phyloP scores from a whole-genome alignment of 345 rosid species.

The Eucalyptus pauciflora region DNA sequence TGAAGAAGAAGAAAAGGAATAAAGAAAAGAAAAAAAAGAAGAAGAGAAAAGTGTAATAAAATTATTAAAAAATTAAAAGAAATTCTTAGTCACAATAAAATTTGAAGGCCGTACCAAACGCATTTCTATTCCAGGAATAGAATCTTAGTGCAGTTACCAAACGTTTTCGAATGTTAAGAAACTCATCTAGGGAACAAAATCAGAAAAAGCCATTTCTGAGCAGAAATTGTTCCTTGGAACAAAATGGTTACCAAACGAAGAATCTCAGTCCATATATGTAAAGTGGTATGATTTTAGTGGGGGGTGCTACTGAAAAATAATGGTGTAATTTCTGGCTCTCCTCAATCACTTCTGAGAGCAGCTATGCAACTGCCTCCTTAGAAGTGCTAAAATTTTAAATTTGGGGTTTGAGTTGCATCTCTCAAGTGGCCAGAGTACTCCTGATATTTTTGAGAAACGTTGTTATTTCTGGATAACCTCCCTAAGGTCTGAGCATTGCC shows the following conservation, averaged over 20 bases:
- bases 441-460: background rate
- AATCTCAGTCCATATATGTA: background rate
- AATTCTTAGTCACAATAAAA: too few relatives aligned
- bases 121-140: too few relatives aligned
- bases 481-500: background rate
- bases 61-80: too few relatives aligned
- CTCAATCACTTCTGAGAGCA: background rate
- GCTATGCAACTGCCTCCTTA: background rate
- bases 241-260: background rate
- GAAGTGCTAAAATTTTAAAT: background rate
- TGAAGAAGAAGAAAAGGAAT: too few relatives aligned
- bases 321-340: background rate
- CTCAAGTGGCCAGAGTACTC: background rate
- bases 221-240: too few relatives aligned
- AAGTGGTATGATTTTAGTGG: background rate
- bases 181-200: too few relatives aligned
- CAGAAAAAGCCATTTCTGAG: too few relatives aligned
- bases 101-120: too few relatives aligned
- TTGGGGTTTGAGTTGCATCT: background rate
- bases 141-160: rapidly evolving
- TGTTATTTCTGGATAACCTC: background rate
- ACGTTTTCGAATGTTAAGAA: rapidly evolving
- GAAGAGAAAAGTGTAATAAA: too few relatives aligned
- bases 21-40: too few relatives aligned
- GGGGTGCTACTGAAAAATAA: background rate